A percentile compares a stretch with the other conserved stretches of the same genome.
These are phyloP conservation scores for Metarhizium robertsii DNA, from an alignment of 2,329 filamentous ascomycete genomes.

Conservation along the genomic window DNA sequence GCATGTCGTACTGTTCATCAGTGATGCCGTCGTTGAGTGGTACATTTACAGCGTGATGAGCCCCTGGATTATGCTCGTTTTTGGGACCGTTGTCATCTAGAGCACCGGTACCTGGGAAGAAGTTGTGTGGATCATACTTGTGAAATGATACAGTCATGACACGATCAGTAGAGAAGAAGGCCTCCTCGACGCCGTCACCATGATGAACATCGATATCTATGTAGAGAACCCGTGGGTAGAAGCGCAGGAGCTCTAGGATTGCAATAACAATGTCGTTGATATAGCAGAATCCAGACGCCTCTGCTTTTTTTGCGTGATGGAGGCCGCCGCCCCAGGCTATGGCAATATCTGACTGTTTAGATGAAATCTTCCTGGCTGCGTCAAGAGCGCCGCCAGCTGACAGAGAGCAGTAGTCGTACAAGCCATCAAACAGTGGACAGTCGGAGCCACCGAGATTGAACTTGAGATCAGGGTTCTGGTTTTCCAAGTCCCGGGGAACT, in stretches of 20 bases:
- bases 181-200: constrained; percentile 83
- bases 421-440: constrained; percentile 91
- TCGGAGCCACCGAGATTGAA: constrained; percentile 89
- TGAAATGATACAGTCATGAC: constrained; percentile 94
- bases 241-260: constrained; percentile 76
- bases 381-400: constrained; percentile 87
- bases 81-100: constrained; percentile 77
- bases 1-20: constrained; percentile 75
- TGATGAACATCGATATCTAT: constrained; percentile 93
- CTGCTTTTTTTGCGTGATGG: constrained; percentile 90
- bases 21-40: constrained; percentile 86
- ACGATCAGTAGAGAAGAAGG: constrained; percentile 80
- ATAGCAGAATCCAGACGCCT: constrained; percentile 95
- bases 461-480: constrained; percentile 51
- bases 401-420: constrained; percentile 91
- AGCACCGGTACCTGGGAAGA: constrained; percentile 87
- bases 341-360: constrained; percentile 84
- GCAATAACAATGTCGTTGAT: constrained; percentile 97
- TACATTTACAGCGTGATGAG: constrained; percentile 84
- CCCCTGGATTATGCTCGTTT: constrained; percentile 75
- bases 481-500: constrained; percentile 55
- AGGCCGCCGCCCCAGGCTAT: constrained; percentile 96
- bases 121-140: constrained; percentile 77
- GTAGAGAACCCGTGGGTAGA: constrained; percentile 79
- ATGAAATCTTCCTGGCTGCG: constrained; percentile 80